Base-by-base conservation (phyloP, 2,329 filamentous ascomycete species). In the Colletotrichum australisinense region DNA sequence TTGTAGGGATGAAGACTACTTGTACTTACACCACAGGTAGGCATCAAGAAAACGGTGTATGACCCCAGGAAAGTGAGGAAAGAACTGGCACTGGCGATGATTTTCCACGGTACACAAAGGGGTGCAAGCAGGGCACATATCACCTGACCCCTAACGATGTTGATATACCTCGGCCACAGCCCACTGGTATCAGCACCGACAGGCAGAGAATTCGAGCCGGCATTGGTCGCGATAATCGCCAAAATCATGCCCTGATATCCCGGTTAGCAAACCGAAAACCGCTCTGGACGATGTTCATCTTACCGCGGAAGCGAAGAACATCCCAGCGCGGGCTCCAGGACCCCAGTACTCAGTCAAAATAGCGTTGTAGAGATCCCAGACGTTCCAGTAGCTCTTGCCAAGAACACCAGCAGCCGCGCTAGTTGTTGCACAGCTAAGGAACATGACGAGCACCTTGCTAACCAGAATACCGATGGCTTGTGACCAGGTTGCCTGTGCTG, bases 381-480 rank as follows among this genome's bases (percentile, higher is more conserved):
- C 77, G 65, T 86, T 86, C 84, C 84, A 86, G 75, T 84, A 83
- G 4, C 80, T 80, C 6, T 80, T 79, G 4, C 84, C 83, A 7
- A 78, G 64, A 46, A 80, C 80, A 4, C 77, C 79, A 1, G 77
- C 74, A 2, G 81, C 78, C 22, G 83, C 83, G 1, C 82, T 81
- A 12, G 83, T 85, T 0, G 83, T 83, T 5, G 79, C 79, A 22
- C 82, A 79, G 16, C 84, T 83, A 8, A 86, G 76, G 55, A 84
- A 80, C 74, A 85, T 84, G 52, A 85, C 81, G 12, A 84, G 75
- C 8, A 82, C 76, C 46, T 83, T 82, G 68, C 80, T 80, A 55
- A 83, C 69, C 46, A 85, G 80, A 26, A 85, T 81, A 16, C 80
- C 81, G 0, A 80, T 75, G 1, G 79, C 80, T 59, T 84, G 80